phyloP scores from a whole-genome alignment of 2,329 filamentous ascomycete genomes.

The Corynespora cassiicola region DNA sequence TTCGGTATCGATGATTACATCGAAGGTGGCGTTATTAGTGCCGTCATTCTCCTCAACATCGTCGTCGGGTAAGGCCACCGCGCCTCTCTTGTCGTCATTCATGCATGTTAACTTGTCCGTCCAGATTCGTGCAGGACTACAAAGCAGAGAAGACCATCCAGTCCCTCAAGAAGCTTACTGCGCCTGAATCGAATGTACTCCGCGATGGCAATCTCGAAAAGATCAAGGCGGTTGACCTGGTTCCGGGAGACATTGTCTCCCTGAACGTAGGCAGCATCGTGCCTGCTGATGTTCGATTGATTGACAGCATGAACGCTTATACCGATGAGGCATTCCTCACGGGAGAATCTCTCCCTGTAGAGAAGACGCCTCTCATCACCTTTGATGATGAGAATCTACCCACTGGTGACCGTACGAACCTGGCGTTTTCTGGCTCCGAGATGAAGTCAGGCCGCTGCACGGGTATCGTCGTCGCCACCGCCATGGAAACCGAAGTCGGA shows the following conservation, averaged over 20 bases:
- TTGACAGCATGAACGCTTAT: constrained; percentile 74
- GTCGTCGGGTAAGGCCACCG: constrained; percentile 63
- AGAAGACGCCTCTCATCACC: constrained; percentile 65
- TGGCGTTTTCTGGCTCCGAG: constrained; percentile 75
- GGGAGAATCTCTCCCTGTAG: constrained; percentile 74
- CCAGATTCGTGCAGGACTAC: constrained; percentile 57
- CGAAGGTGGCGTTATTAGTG: constrained; percentile 68
- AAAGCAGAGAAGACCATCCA: constrained; percentile 51
- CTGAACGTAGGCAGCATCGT: constrained; percentile 65
- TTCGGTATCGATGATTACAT: constrained; percentile 71
- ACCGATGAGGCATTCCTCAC: constrained; percentile 79
- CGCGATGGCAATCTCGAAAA: constrained; percentile 43
- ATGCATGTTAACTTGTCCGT: constrained; percentile 21
- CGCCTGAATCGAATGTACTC: constrained; percentile 46
- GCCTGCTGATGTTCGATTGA: constrained; percentile 68
- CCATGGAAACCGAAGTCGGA: constrained; percentile 77
- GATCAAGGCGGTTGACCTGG: constrained; percentile 45
- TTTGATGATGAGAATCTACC: constrained; percentile 61
- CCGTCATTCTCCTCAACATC: constrained; percentile 72
- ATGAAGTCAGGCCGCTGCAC: constrained; percentile 73
- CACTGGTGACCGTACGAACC: constrained; percentile 71
- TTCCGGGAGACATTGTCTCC: constrained; percentile 48
- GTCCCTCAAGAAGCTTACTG: constrained; percentile 48
- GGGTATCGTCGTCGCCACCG: constrained; percentile 73
- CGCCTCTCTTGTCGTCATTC: not conserved